Conservation (phyloP, 768 basidiomycete genomes). For the Calocera cornea region DNA sequence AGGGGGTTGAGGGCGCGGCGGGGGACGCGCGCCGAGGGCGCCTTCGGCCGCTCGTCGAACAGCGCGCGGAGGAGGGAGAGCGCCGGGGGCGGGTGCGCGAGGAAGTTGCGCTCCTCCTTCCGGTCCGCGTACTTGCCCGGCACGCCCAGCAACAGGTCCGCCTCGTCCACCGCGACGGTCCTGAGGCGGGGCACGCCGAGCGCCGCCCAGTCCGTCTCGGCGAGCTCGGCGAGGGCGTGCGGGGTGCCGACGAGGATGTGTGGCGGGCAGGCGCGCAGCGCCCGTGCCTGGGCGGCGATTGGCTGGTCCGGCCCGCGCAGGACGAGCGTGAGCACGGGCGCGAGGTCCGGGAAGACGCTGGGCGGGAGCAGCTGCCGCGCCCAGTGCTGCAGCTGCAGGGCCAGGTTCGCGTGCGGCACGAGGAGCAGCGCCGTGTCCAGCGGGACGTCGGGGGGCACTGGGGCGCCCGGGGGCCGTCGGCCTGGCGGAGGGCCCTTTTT, state of each 20-base stretch:
- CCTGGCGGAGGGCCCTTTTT: conserved; percentile 14
- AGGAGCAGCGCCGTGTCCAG: conserved; percentile 44
- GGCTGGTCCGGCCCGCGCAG: conserved; percentile 39
- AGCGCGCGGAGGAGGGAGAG: conserved; percentile 46
- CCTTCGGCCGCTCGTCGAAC: conserved; percentile 29
- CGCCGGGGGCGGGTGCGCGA: conserved; percentile 45
- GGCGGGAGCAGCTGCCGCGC: conserved; percentile 33
- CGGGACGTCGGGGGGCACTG: conserved; percentile 14
- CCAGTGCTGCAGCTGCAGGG: conserved; percentile 54
- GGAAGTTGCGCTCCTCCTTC: conserved; percentile 32
- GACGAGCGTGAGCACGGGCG: conserved; percentile 42
- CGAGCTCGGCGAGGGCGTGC: conserved; percentile 47
- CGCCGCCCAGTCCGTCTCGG: conserved; percentile 31
- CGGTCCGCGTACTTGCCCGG: conserved; percentile 33
- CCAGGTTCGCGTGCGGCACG: conserved; percentile 62
- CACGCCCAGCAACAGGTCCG: conserved; percentile 53
- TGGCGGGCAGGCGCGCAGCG: conserved; percentile 36
- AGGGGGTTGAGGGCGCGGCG: conserved; percentile 24
- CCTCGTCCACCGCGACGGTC: conserved; percentile 60
- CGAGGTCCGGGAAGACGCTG: conserved; percentile 18
- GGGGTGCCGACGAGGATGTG: conserved; percentile 63
- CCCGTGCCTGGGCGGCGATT: conserved; percentile 29
- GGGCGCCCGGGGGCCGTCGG: not conserved
- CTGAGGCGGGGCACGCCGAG: conserved; percentile 37
- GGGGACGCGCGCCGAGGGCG: conserved; percentile 16